A percentile compares a stretch with the other conserved stretches of the same genome.
Evolutionary conservation across 208 protist species (phyloP).

Genomic region (Herpetomonas tarakana): DNA sequence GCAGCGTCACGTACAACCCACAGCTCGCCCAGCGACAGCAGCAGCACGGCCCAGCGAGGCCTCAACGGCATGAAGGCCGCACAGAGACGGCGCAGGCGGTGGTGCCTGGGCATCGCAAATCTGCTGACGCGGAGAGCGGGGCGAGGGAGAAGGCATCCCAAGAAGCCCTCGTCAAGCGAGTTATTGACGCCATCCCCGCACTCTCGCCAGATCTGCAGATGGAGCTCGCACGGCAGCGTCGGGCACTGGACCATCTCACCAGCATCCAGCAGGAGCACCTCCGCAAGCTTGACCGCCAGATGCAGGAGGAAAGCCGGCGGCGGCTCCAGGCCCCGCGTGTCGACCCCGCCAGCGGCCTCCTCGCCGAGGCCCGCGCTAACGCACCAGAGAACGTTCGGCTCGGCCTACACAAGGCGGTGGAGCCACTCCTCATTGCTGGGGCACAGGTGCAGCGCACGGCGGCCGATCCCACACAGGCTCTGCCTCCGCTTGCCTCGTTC

Average conservation of each 20-base stretch:
- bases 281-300: constrained; percentile 15
- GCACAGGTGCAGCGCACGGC: constrained; percentile 15
- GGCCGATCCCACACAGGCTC: constrained; percentile 15
- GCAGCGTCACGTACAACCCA: constrained; percentile 1
- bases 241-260: constrained; percentile 45
- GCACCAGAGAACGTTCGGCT: background rate
- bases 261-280: constrained; percentile 39
- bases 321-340: constrained; percentile 25
- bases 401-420: constrained; percentile 15
- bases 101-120: no score
- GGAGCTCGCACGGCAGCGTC: constrained; percentile 52
- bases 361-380: background rate
- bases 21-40: constrained; percentile 5
- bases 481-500: constrained; percentile 19
- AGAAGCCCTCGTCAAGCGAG: constrained; percentile 19
- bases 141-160: constrained; percentile 16
- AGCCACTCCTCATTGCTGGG: constrained; percentile 7
- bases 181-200: constrained; percentile 13
- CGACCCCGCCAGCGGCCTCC: constrained; percentile 10
- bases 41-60: background rate
- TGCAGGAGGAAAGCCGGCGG: constrained; percentile 26
- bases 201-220: constrained; percentile 37
- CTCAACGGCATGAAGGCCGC: background rate
- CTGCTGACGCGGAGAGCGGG: background rate
- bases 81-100: no score